Base-by-base conservation (phyloP, 257 asterid genomes). In the Scutellaria barbata region DNA sequence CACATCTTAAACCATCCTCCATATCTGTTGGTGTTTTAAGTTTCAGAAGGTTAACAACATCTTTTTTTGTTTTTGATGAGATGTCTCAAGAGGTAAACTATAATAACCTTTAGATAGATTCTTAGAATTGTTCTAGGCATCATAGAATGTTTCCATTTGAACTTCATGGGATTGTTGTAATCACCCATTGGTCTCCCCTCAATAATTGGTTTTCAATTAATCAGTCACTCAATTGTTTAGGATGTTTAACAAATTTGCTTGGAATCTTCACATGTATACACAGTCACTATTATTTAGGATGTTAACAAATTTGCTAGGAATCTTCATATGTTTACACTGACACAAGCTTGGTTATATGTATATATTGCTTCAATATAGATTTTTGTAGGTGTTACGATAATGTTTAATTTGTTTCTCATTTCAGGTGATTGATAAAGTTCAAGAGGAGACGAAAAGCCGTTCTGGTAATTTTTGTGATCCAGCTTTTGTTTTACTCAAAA, bases 401-500 rank as follows among this genome's bases (percentile, higher is more conserved):
- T 33, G 14, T 20, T 33, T 75, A 35, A 53, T 83, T 69, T 22
- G 63, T 58, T 42, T 25, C 67, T 65, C 37, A 54, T 74, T 72
- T 66, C 87, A 84, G 92, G 92, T 86, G 54, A 86, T 86, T 77
- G 92, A 86, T 73, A 86, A 86, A 74, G 92, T 86, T 69, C 92
- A 86, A 74, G 92, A 86, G 77, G 92, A 86, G 57, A 17, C 90
- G 1, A 86, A 86, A 60, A 84, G 84, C 72, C 89, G 89, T 43
- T 25, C 79, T 45, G 92, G 92, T 86, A 72, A 35, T 69, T 47
- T 41, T 57, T 35, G 5, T 14, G 40, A 45, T 22, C 41, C 43
- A 30, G 35, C 22, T 61, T 40, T 67, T 42, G n/a, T 39, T 63
- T 63, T 16, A 25, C 41, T 66, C 35, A 10, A 55, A 46, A 25